Evolutionary conservation across 257 asterid genomes (phyloP), one percentile per base, ranked within the genome.

Genomic region (Lycium ferocissimum): DNA sequence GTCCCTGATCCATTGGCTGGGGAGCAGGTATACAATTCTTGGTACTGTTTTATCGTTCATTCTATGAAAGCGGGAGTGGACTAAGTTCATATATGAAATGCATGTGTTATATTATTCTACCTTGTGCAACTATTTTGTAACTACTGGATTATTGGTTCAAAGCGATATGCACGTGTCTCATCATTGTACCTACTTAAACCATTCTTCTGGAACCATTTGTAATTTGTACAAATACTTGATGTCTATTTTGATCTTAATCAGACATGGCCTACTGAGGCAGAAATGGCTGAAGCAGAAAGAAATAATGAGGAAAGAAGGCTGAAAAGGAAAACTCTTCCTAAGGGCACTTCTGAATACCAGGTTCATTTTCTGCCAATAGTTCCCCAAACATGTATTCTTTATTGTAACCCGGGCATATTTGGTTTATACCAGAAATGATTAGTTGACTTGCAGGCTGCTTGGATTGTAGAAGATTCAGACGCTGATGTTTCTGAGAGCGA

Each of bases 221-320:
- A 54, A 71, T 81, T 49, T 17, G 81, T n/a, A 81, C 54, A 67
- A 35, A 81, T 69, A 26, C 2, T 57, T 79, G 80, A 53, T 43
- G 61, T 82, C 38, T 47, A 43, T 88, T 88, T 81, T 80, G 75
- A 49, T 83, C 87, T 69, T 63, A 49, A 88, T 72, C 92, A 97
- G 99, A 97, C 98, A 70, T 97, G 98, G 98, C 99, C 99, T 5
- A 95, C 99, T 17, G 98, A 93, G 88, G 98, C 91, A 83, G 99
- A 97, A 89, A 94, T 95, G 97, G 96, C 93, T 84, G 98, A 97
- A 88, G 98, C 98, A 17, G 98, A 92, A 81, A 89, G 75, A 88
- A 67, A 82, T 57, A 90, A 81, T n/a, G 85, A 89, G 88, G 87
- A 91, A 83, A 92, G 88, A 90, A 93, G 84, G 89, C 90, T 86